These are phyloP conservation scores for Cinnamomum chago DNA, from an alignment of 164 flowering plant species.

Conservation along the genomic window DNA sequence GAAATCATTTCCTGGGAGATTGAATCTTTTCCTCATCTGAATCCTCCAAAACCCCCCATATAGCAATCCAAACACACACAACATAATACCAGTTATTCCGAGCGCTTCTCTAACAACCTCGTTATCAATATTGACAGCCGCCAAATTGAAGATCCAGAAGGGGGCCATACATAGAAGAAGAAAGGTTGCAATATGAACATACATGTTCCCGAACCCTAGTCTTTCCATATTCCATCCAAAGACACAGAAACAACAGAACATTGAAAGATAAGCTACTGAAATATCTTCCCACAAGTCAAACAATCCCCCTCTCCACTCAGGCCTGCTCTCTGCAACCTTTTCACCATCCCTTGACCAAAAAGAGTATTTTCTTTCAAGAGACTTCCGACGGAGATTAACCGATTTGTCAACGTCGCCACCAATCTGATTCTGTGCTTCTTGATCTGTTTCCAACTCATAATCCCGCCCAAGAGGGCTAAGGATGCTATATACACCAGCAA, in stretches of 20 bases:
- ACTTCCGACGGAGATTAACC: conserved; percentile 20
- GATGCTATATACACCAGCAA: conserved; percentile 66
- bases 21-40: conserved; percentile 85
- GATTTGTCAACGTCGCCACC: conserved; percentile 6
- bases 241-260: conserved; percentile 85
- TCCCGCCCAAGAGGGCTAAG: conserved; percentile 84
- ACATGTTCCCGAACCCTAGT: conserved; percentile 95
- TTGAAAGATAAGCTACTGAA: conserved; percentile 66
- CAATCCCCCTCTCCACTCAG: conserved; percentile 79
- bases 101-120: conserved; percentile 54
- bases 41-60: conserved; percentile 99
- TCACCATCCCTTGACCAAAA: conserved; percentile 54
- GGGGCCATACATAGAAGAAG: conserved; percentile 80
- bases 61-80: conserved; percentile 75
- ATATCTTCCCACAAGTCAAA: conserved; percentile 86
- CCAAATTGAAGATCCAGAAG: conserved; percentile 78
- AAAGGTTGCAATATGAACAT: conserved; percentile 88
- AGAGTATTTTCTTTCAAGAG: conserved; percentile 62
- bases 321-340: conserved; percentile 38
- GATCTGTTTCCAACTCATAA: conserved; percentile 46
- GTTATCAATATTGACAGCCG: conserved; percentile 66
- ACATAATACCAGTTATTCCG: conserved; percentile 53
- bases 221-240: conserved; percentile 99
- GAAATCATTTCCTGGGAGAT: conserved; percentile 53
- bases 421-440: conserved; percentile 44